phyloP scores from a whole-genome alignment of 495 filamentous ascomycete genomes.

The Xylaria castorea region DNA sequence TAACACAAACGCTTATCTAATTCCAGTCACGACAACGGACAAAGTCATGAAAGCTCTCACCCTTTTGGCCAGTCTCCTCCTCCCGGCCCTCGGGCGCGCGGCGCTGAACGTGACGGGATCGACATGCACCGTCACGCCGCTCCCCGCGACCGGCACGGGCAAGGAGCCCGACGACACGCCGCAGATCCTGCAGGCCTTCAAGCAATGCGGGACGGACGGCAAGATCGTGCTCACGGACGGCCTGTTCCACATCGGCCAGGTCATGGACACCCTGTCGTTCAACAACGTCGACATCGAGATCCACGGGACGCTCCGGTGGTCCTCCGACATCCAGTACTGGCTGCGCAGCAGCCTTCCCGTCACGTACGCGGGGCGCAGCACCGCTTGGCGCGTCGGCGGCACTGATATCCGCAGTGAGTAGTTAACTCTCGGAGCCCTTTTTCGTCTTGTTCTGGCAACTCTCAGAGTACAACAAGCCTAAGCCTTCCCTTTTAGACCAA shows the following conservation, averaged over 20 bases:
- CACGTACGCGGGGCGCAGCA: conserved; percentile 47
- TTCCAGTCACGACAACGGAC: not conserved
- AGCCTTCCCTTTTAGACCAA: not conserved
- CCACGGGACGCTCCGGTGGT: conserved; percentile 42
- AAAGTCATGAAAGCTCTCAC: conserved; percentile 29
- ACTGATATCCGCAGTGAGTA: conserved; percentile 37
- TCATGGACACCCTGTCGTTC: conserved; percentile 51
- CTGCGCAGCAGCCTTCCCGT: conserved; percentile 43
- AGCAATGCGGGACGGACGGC: conserved; percentile 45
- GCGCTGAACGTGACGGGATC: conserved; percentile 45
- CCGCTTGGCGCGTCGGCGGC: conserved; percentile 51
- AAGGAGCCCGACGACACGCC: conserved; percentile 48
- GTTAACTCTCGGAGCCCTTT: not conserved
- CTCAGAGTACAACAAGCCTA: not conserved
- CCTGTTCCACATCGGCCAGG: conserved; percentile 50
- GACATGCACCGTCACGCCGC: conserved; percentile 48
- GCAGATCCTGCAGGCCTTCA: conserved; percentile 53
- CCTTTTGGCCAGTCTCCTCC: conserved; percentile 24
- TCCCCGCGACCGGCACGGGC: conserved; percentile 32
- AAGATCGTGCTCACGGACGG: conserved; percentile 48
- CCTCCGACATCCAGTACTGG: conserved; percentile 43
- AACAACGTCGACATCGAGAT: conserved; percentile 50
- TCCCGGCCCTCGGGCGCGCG: conserved; percentile 28
- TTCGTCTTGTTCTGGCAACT: not conserved
- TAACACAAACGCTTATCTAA: not conserved